These are phyloP conservation scores for Aspergillus jensenii DNA, from an alignment of 2,329 filamentous ascomycete species.

Conservation along the genomic window DNA sequence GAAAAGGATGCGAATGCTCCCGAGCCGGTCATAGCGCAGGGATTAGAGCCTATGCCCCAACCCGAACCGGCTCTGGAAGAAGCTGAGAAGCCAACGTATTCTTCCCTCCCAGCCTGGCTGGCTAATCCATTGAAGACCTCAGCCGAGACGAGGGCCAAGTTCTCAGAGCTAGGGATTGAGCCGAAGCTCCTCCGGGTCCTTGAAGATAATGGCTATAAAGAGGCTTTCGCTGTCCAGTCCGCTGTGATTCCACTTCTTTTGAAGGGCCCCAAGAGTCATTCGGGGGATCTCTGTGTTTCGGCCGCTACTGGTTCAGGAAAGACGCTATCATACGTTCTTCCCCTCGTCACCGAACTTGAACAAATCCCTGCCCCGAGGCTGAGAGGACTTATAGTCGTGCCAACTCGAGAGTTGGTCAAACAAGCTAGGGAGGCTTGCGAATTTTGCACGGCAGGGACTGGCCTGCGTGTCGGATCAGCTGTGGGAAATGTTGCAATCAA, in stretches of 20 bases:
- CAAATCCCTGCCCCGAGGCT: slow-evolving; percentile 64
- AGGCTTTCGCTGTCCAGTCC: slow-evolving; percentile 78
- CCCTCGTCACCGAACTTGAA: slow-evolving; percentile 75
- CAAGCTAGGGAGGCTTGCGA: slow-evolving; percentile 81
- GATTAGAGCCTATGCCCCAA: slow-evolving; percentile 79
- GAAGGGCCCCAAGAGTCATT: slow-evolving; percentile 58
- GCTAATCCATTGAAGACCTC: slow-evolving; percentile 70
- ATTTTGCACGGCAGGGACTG: slow-evolving; percentile 68
- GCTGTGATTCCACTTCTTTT: slow-evolving; percentile 78
- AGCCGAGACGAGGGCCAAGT: slow-evolving; percentile 59
- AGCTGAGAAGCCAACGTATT: slow-evolving; percentile 65
- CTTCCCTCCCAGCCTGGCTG: slow-evolving; percentile 79
- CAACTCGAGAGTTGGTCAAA: slow-evolving; percentile 84
- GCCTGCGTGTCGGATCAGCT: slow-evolving; percentile 76
- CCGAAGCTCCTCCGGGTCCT: slow-evolving; percentile 62
- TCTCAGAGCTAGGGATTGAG: slow-evolving; percentile 64
- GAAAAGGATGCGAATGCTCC: slow-evolving; percentile 14
- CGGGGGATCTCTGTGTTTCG: slow-evolving; percentile 82
- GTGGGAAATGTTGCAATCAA: slow-evolving; percentile 76
- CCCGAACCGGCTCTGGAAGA: slow-evolving; percentile 58
- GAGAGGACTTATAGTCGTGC: slow-evolving; percentile 80
- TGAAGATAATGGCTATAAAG: slow-evolving; percentile 64
- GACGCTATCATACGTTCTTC: slow-evolving; percentile 86
- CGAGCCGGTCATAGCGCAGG: slow-evolving; percentile 44
- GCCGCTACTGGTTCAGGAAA: slow-evolving; percentile 96